Conservation (phyloP, 495 filamentous ascomycete species). For the Xylaria flabelliformis region DNA sequence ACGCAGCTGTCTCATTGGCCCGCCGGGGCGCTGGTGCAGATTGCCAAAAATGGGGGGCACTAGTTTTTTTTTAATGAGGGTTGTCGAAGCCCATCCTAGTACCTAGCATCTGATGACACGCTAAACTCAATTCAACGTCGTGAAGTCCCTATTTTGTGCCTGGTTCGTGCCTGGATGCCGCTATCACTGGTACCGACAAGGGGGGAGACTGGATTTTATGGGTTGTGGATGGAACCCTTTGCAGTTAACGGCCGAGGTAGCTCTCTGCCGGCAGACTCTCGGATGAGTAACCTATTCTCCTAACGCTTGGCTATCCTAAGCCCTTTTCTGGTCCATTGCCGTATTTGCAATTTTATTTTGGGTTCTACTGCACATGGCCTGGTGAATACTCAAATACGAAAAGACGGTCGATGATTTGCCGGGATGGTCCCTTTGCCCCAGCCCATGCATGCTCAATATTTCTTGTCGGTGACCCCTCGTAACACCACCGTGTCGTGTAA, state of each 20-base stretch:
- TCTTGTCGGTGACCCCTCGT: neutral
- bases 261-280: neutral
- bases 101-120: conserved; percentile 24
- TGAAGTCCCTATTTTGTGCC: conserved; percentile 14
- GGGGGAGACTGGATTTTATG: conserved; percentile 2
- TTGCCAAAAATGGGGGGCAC: conserved; percentile 40
- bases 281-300: neutral
- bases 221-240: neutral
- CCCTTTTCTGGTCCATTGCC: neutral
- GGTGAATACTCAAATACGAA: conserved; percentile 28
- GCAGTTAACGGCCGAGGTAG: conserved; percentile 4
- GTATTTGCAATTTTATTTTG: conserved; percentile 29
- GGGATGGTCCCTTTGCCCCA: conserved; percentile 19
- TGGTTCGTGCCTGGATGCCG: conserved; percentile 20
- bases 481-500: conserved; percentile 16
- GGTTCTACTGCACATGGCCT: neutral
- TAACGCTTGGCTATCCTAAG: conserved; percentile 10
- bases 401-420: conserved; percentile 13
- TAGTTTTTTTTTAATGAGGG: conserved; percentile 37
- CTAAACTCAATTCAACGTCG: conserved; percentile 9
- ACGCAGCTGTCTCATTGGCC: conserved; percentile 38
- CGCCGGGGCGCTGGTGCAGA: conserved; percentile 36
- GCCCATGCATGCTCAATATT: conserved; percentile 6
- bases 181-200: conserved; percentile 11
- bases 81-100: neutral